Conservation (phyloP, 2,329 filamentous ascomycete species). For the Aspergillus floridensis region DNA sequence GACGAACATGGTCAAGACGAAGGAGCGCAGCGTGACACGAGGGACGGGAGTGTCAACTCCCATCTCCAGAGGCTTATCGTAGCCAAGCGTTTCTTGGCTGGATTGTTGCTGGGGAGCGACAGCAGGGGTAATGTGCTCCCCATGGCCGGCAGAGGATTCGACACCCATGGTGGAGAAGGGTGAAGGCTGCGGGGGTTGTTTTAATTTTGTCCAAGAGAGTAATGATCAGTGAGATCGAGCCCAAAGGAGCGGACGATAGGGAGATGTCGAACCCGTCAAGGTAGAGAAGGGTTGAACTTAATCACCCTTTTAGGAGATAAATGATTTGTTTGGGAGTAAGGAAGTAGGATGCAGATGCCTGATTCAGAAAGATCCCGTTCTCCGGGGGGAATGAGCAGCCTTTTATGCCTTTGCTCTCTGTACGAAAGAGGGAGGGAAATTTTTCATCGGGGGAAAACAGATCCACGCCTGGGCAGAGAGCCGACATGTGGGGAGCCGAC, state of each 20-base stretch:
- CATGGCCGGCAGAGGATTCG: conserved; percentile 29
- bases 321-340: not conserved
- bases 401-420: conserved; percentile 2
- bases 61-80: conserved; percentile 23
- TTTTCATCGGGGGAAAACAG: conserved; percentile 4
- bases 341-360: not conserved
- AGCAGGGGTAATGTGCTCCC: conserved; percentile 32
- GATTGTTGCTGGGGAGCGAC: conserved; percentile 20
- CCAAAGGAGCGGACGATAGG: not conserved
- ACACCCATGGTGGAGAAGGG: conserved; percentile 27
- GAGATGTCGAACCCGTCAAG: not conserved
- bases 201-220: not conserved
- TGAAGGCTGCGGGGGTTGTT: not conserved
- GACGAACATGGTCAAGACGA: conserved; percentile 45
- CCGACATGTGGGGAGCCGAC: conserved; percentile 17
- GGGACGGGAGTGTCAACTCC: conserved; percentile 34
- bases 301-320: not conserved
- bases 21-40: conserved; percentile 36
- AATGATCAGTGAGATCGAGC: not conserved
- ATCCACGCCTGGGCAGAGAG: conserved; percentile 8
- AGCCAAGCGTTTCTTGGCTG: conserved; percentile 24
- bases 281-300: not conserved
- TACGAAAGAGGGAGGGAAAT: conserved; percentile 4
- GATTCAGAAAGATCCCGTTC: not conserved
- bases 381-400: conserved; percentile 3